These are phyloP conservation scores for Perilla frutescens DNA, from an alignment of 257 asterid species.

Conservation along the genomic window DNA sequence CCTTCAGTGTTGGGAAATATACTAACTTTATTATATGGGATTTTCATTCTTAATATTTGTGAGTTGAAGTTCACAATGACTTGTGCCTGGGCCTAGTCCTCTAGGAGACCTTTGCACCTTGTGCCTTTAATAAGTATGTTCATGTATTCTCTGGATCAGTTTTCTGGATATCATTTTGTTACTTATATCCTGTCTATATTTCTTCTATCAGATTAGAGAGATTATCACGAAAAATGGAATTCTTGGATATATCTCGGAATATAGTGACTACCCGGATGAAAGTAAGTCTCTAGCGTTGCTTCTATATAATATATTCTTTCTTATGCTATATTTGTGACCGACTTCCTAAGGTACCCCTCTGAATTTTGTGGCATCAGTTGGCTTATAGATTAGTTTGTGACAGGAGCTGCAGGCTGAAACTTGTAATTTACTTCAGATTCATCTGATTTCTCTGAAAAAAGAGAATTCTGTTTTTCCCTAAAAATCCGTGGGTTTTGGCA, in stretches of 20 bases:
- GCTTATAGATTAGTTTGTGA: conserved; percentile 4
- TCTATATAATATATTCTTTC: not conserved
- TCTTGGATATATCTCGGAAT: conserved; percentile 37
- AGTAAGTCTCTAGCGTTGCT: conserved; percentile 48
- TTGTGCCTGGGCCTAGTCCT: not conserved
- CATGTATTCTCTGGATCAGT: not conserved
- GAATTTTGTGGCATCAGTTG: conserved; percentile 20
- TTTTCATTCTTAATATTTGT: not conserved
- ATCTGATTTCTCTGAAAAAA: not conserved
- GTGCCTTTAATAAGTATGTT: not conserved
- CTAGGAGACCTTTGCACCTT: conserved; percentile 2
- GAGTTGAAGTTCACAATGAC: not conserved
- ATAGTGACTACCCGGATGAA: conserved; percentile 66
- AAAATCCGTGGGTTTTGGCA: not conserved
- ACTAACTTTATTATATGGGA: too few species aligned
- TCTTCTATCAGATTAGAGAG: conserved; percentile 52
- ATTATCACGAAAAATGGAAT: conserved; percentile 30
- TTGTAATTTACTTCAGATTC: not conserved
- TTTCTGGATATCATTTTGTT: conserved; percentile 21
- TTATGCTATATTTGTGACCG: conserved; percentile 8
- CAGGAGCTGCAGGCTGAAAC: not conserved
- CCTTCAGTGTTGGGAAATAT: too few species aligned
- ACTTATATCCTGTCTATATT: conserved; percentile 23
- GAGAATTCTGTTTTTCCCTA: not conserved
- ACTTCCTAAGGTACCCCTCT: not conserved